A percentile compares a stretch with the other conserved stretches of the same genome.
Evolutionary conservation across 2,329 filamentous ascomycete species (phyloP).

Genomic region (Botrytis cinerea): DNA sequence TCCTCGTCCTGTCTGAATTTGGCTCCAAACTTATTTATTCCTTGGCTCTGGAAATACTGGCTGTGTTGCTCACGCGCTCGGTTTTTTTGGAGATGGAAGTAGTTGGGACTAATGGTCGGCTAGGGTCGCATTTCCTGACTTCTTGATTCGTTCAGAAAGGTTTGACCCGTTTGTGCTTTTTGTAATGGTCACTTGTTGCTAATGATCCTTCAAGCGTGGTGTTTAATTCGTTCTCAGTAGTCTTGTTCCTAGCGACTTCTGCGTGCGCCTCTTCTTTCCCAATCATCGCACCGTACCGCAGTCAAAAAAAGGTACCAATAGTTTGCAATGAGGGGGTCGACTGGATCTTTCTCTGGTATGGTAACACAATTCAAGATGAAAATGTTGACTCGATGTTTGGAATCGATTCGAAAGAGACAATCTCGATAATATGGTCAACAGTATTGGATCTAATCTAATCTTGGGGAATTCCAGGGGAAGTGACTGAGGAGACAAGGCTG

Average conservation of each 20-base stretch:
- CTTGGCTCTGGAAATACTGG: constrained; percentile 4
- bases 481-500: not conserved
- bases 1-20: not conserved
- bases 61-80: constrained; percentile 10
- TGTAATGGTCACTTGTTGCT: constrained; percentile 2
- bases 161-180: constrained; percentile 10
- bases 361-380: not conserved
- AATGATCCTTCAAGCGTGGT: constrained; percentile 15
- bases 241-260: not conserved
- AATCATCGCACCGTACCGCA: not conserved
- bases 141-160: not conserved
- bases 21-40: not conserved
- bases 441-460: constrained; percentile 2
- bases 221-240: not conserved
- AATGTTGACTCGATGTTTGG: not conserved
- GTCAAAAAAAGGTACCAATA: constrained; percentile 6
- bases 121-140: not conserved
- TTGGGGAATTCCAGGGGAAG: not conserved
- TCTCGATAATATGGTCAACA: not conserved
- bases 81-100: not conserved
- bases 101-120: constrained; percentile 9
- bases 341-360: not conserved
- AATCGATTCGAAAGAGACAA: not conserved
- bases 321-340: not conserved
- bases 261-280: constrained; percentile 1